Percentiles rank a stretch among this genome's conserved stretches.
These are phyloP conservation scores for Kurtzmaniella cleridarum DNA, from an alignment of 805 yeast species.

Conservation along the genomic window DNA sequence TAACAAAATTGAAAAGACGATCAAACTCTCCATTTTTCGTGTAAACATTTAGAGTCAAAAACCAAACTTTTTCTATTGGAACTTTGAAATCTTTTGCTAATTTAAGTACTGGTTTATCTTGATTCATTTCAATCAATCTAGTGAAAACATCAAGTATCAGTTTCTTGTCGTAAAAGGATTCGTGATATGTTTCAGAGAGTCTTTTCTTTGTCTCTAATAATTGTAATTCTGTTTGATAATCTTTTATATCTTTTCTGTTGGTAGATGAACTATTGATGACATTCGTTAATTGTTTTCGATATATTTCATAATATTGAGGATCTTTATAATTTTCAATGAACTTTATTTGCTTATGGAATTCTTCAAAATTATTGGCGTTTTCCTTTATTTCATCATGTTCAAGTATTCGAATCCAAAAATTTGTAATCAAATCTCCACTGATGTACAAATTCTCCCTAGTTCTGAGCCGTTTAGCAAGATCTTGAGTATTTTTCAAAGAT, in stretches of 20 bases:
- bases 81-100: slow-evolving; percentile 29
- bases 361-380: slow-evolving; percentile 27
- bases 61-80: slow-evolving; percentile 28
- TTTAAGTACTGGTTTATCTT: slow-evolving; percentile 27
- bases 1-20: slow-evolving; percentile 26
- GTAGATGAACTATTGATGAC: slow-evolving; percentile 14
- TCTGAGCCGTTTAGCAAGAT: slow-evolving; percentile 8
- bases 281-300: slow-evolving; percentile 19
- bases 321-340: slow-evolving; percentile 11
- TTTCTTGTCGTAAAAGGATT: slow-evolving; percentile 21
- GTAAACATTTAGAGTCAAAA: slow-evolving; percentile 25
- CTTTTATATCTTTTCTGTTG: slow-evolving; percentile 14
- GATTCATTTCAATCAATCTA: slow-evolving; percentile 30
- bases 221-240: slow-evolving; percentile 24
- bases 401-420: slow-evolving; percentile 30
- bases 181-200: slow-evolving; percentile 28
- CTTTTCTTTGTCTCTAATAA: slow-evolving; percentile 27
- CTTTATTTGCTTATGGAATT: slow-evolving; percentile 16
- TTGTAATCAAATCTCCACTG: slow-evolving; percentile 33
- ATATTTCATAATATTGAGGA: slow-evolving; percentile 15
- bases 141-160: slow-evolving; percentile 21
- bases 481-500: slow-evolving; percentile 18
- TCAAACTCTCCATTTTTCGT: slow-evolving; percentile 27
- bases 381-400: slow-evolving; percentile 20
- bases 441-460: slow-evolving; percentile 21